Conservation (phyloP, 345 rosid species). For the Sonneratia alba region DNA sequence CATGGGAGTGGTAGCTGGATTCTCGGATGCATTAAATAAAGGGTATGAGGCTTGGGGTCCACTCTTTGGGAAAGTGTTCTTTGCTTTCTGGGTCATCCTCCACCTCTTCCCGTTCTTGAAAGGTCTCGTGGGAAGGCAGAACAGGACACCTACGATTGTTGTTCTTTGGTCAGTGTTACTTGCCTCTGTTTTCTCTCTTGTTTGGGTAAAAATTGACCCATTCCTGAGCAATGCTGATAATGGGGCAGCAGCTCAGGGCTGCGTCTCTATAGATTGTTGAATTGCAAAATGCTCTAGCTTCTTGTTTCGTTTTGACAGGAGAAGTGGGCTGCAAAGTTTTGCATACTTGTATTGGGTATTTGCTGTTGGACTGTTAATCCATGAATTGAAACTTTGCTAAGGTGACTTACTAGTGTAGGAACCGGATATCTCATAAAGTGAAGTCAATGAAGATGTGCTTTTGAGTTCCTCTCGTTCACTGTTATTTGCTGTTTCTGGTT, state of each 20-base stretch:
- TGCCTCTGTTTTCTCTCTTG: slow-evolving; percentile 92
- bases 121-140: slow-evolving; percentile 99
- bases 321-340: slow-evolving; percentile 1
- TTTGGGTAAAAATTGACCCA: slow-evolving; percentile 92
- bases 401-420: background rate
- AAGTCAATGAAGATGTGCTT: background rate
- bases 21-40: slow-evolving; percentile 94
- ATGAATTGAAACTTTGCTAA: background rate
- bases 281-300: background rate
- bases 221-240: slow-evolving; percentile 33
- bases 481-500: background rate
- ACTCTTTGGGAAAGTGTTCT: slow-evolving; percentile 87
- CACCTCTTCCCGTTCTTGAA: slow-evolving; percentile 97
- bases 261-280: slow-evolving; percentile 86
- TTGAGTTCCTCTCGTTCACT: background rate
- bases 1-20: slow-evolving; percentile 97
- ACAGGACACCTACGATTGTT: slow-evolving; percentile 92
- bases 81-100: slow-evolving; percentile 91
- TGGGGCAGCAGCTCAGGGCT: slow-evolving; percentile 26
- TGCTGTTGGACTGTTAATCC: background rate
- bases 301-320: background rate
- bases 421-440: background rate
- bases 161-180: slow-evolving; percentile 87
- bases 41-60: slow-evolving; percentile 99
- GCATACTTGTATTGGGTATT: background rate